phyloP scores from a whole-genome alignment of 2,329 filamentous ascomycete genomes.

The Diaporthe caulivora region DNA sequence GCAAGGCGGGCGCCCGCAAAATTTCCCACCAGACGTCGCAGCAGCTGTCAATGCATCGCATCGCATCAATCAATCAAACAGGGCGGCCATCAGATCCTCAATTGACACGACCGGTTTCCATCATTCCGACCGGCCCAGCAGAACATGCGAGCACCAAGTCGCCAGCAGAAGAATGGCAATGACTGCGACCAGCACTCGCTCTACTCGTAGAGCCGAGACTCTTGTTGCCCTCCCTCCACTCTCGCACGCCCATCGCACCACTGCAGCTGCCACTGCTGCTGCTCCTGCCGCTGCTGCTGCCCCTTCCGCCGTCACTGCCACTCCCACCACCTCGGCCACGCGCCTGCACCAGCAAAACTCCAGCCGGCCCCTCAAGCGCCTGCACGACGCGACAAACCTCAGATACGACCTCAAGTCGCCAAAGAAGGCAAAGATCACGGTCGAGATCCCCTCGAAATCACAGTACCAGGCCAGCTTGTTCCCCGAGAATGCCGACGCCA shows the following conservation, averaged over 20 bases:
- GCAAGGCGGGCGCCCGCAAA: constrained; percentile 36
- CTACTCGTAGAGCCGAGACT: constrained; percentile 41
- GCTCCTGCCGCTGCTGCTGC: no score
- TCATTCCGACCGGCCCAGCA: constrained; percentile 30
- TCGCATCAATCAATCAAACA: constrained; percentile 20
- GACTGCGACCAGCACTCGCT: constrained; percentile 42
- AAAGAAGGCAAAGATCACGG: constrained; percentile 40
- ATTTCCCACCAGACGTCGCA: constrained; percentile 34
- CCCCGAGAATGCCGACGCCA: constrained; percentile 37
- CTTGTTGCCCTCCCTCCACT: constrained; percentile 37
- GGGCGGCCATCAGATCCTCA: constrained; percentile 35
- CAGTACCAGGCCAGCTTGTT: constrained; percentile 39
- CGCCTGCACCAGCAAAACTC: constrained; percentile 40
- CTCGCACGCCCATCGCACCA: constrained; percentile 33
- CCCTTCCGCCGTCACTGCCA: constrained; percentile 7
- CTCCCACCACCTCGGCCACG: constrained; percentile 35
- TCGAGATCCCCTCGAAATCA: constrained; percentile 40
- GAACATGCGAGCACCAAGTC: constrained; percentile 38
- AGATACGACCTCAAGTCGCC: constrained; percentile 38
- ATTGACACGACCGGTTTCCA: constrained; percentile 34
- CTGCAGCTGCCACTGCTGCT: constrained; percentile 35
- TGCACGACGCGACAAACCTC: constrained; percentile 40
- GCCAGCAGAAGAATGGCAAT: constrained; percentile 40
- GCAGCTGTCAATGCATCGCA: constrained; percentile 20
- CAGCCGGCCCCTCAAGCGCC: constrained; percentile 39